Base-by-base conservation (phyloP, 768 basidiomycete species). In the Tricholoma bakamatsutake region DNA sequence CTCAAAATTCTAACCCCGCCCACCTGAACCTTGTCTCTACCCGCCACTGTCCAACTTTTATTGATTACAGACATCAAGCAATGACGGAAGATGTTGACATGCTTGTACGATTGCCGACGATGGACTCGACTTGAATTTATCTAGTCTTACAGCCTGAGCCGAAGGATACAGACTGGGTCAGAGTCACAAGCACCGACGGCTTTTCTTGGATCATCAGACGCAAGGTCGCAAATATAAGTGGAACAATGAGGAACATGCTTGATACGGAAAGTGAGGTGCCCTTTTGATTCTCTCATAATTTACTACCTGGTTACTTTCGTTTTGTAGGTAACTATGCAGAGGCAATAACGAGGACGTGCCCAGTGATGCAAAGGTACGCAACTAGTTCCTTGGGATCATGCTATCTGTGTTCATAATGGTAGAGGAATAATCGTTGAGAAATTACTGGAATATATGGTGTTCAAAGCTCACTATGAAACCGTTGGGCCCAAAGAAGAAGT, bases 361-460 rank as follows among this genome's bases (percentile, higher is more conserved):
- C 78, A 12, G 78, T 90, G 40, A 76, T 80, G 54, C 87, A 93
- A 67, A 78, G 91, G 91, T 89, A 62, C 40, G 79, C 59, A 2
- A 15, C 33, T 2, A 11, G 33, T 8, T n/a, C 15, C 50, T 43
- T 48, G 10, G 28, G 37, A 24, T n/a, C n/a, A n/a, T 54, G 57
- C 28, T 47, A 50, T 10, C 15, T 9, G 4, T 28, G 24, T 21
- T 17, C 59, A 84, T 18, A 3, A 35, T 35, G 17, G 10, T 12
- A 53, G 84, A 30, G 84, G 77, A 8, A 79, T 87, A 24, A 85
- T 96, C 34, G 82, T 91, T 1, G 90, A 94, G 71, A 94, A 92
- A 66, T 76, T 96, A 52, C 78, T 92, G 40, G 94, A 98, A 69
- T 97, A 93, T 66, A 89, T 96, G 73, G 75, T 81, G 31, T 94